Conservation (phyloP, 169 alveolate genomes). For the Cryptosporidium bovis region DNA sequence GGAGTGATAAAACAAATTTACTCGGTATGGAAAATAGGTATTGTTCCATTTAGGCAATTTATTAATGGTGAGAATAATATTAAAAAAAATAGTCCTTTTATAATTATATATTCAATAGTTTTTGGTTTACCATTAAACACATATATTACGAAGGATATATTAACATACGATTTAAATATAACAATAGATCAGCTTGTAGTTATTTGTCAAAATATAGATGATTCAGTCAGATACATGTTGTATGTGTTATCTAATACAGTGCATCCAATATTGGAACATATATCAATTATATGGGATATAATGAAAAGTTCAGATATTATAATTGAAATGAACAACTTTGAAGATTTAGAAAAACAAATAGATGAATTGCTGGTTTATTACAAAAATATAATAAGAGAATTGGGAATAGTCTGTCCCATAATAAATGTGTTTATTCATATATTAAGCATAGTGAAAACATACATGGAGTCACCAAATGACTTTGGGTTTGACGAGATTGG, state of each 20-base stretch:
- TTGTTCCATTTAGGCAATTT: constrained; percentile 53
- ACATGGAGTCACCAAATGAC: neutral
- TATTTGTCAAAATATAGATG: constrained; percentile 57
- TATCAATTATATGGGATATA: constrained; percentile 19
- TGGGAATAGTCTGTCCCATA: constrained; percentile 17
- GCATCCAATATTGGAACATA: constrained; percentile 26
- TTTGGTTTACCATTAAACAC: constrained; percentile 34
- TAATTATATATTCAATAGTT: constrained; percentile 12
- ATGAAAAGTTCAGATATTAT: constrained; percentile 10
- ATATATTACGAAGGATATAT: neutral
- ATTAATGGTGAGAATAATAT: constrained; percentile 12
- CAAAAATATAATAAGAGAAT: neutral
- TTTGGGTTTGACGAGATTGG: neutral
- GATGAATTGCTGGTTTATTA: neutral
- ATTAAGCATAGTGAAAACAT: constrained; percentile 24
- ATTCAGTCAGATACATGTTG: constrained; percentile 22
- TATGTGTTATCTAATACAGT: constrained; percentile 9
- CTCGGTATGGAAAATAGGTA: constrained; percentile 44
- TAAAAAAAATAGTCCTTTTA: neutral
- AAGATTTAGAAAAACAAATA: neutral
- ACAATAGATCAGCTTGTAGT: constrained; percentile 70
- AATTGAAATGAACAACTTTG: constrained; percentile 2
- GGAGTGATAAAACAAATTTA: constrained; percentile 22
- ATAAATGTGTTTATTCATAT: constrained; percentile 33
- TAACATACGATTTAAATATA: neutral